These are phyloP conservation scores for Pachysandra terminalis DNA, from an alignment of 164 flowering plant genomes.

Conservation along the genomic window DNA sequence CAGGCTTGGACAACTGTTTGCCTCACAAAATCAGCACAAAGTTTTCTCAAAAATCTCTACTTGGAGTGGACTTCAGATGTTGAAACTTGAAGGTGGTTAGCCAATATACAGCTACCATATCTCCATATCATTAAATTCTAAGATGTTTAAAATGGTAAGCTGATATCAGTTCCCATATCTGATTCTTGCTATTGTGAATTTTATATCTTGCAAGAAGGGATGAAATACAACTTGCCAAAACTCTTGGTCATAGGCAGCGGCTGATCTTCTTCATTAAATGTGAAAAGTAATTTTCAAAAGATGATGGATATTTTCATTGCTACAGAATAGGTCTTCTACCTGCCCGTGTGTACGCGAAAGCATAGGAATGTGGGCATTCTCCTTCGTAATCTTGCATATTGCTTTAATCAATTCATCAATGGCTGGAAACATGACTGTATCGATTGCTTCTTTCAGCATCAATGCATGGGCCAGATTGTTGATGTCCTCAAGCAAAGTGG, in stretches of 20 bases:
- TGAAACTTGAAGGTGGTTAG: no score
- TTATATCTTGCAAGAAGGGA: not conserved
- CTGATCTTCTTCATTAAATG: not conserved
- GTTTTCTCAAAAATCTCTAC: not conserved
- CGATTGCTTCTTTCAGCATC: constrained; percentile 78
- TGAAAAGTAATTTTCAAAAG: not conserved
- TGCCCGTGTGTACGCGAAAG: constrained; percentile 98
- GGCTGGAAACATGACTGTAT: constrained; percentile 52
- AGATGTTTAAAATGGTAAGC: no score
- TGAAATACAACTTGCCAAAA: not conserved
- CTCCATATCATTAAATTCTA: no score
- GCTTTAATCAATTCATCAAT: constrained; percentile 69
- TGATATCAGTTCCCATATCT: no score
- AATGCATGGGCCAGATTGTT: constrained; percentile 90
- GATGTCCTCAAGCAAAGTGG: constrained; percentile 94
- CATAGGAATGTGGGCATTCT: constrained; percentile 69
- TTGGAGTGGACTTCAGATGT: not conserved
- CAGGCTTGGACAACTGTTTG: not conserved
- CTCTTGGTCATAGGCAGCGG: not conserved
- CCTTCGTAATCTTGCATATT: constrained; percentile 59
- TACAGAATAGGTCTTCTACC: constrained; percentile 33
- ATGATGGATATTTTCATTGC: not conserved
- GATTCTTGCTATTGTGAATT: not conserved
- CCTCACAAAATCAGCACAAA: not conserved
- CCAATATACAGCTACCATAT: no score